Evolutionary conservation across 768 basidiomycete species (phyloP), one percentile per base, ranked within the genome.

Genomic region (Tricholoma saponaceum): DNA sequence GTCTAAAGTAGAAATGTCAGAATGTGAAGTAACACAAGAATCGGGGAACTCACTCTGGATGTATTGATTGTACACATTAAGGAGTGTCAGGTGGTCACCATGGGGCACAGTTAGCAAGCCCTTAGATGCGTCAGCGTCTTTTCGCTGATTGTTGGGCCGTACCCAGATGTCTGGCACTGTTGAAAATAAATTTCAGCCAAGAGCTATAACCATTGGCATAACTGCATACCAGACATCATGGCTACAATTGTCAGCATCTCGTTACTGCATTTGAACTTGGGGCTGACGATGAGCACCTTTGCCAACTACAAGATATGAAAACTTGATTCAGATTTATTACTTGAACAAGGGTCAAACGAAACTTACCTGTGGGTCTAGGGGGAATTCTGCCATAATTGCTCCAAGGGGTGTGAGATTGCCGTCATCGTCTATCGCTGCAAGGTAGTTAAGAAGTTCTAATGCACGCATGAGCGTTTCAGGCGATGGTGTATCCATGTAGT

Each of bases 381-480:
- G 97, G 78, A 98, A 98, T 64, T 98, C 94, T 0, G 97, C 96
- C 96, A 98, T 98, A 59, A 93, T 88, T 35, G 74, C 77, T 4
- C 97, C 97, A 6, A 98, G 75, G 0, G 85, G 72, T 0, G 97
- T 98, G 57, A 99, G 71, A 52, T 92, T 85, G 10, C 97, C 95
- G 3, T 97, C 94, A 64, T 98, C 95, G 66, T 98, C 94, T 59
- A 99, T 76, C 0, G 95, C 96, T 5, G 89, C 85, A 44, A 98
- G 80, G 71, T 87, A 96, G 68, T 98, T 96, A 47, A 99, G 79
- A 33, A 98, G 73, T 69, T 98, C 97, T 54, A 99, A 75, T 9
- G 96, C 96, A 56, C 95, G 87, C 95, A 98, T 97, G 50, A 98
- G 81, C 1, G 95, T 98, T 67, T 99, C 95, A 16, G 94, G 93